Evolutionary conservation across 140 eudicot genomes (phyloP).

Genomic region (Anethum foeniculum): DNA sequence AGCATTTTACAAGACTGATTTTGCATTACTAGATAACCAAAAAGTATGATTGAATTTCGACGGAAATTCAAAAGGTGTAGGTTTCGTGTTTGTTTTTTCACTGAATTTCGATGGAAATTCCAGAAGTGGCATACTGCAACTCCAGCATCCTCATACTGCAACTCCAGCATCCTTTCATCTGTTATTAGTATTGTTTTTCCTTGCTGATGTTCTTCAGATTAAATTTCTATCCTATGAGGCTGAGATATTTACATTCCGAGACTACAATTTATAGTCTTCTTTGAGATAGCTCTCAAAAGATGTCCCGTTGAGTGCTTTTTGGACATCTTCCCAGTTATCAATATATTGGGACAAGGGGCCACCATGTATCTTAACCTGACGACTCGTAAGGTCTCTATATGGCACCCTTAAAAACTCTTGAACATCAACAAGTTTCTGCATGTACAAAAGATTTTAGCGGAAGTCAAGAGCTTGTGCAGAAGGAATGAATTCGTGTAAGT

Average conservation of each 20-base stretch:
- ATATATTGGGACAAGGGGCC: constrained; percentile 30
- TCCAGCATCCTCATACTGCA: not conserved
- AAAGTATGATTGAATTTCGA: not conserved
- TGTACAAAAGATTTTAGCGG: constrained; percentile 1
- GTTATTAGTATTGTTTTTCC: not conserved
- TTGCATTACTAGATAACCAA: not conserved
- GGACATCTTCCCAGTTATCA: constrained; percentile 38
- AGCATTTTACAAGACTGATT: not conserved
- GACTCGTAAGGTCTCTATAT: constrained; percentile 35
- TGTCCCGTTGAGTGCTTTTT: constrained; percentile 31
- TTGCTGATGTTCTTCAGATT: not conserved
- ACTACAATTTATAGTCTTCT: constrained; percentile 22
- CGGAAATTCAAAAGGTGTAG: not conserved
- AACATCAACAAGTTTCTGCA: constrained; percentile 53
- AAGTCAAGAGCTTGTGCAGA: not conserved
- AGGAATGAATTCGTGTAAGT: not conserved
- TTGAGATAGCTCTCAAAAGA: constrained; percentile 26
- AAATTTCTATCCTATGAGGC: not conserved
- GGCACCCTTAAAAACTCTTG: constrained; percentile 64
- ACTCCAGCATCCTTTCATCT: not conserved
- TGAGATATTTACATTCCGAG: not conserved
- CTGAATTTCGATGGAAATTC: not conserved
- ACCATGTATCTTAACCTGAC: constrained; percentile 48
- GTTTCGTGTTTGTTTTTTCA: not conserved
- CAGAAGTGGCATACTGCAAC: not conserved